Conservation (phyloP, 768 basidiomycete species). For the Hemileccinum rubropunctum region DNA sequence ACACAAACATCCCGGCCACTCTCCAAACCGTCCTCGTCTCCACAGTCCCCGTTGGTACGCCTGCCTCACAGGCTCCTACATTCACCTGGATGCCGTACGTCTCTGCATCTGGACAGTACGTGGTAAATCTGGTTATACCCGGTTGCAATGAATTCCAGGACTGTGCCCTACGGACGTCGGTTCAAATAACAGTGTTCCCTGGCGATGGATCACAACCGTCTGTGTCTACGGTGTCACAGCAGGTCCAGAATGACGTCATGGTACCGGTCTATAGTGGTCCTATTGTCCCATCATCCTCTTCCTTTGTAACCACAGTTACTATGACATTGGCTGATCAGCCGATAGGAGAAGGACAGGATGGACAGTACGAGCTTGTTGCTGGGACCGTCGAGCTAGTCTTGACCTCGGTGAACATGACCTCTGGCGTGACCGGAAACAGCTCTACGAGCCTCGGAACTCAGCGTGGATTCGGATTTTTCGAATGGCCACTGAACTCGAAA, state of each 20-base stretch:
- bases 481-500: constrained; percentile 66
- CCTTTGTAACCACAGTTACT: constrained; percentile 71
- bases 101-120: constrained; percentile 84
- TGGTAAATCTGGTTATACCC: constrained; percentile 80
- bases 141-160: constrained; percentile 82
- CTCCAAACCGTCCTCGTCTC: constrained; percentile 72
- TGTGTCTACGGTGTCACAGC: constrained; percentile 72
- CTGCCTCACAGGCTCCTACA: constrained; percentile 60
- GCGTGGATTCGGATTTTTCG: constrained; percentile 80
- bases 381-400: constrained; percentile 81
- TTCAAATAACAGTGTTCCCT: constrained; percentile 80
- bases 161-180: constrained; percentile 76
- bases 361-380: constrained; percentile 81
- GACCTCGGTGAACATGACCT: constrained; percentile 52
- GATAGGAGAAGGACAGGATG: constrained; percentile 56
- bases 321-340: constrained; percentile 73
- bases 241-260: constrained; percentile 58
- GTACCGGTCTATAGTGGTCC: constrained; percentile 77
- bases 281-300: constrained; percentile 67
- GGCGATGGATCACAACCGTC: constrained; percentile 61
- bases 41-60: constrained; percentile 59
- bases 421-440: constrained; percentile 26
- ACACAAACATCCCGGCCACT: constrained; percentile 80
- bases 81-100: constrained; percentile 92
- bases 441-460: constrained; percentile 35